phyloP scores from a whole-genome alignment of 345 rosid species.

The Brassica napus region Da-Ae NC_063451.1:37532501-37533000 shows the following conservation, averaged over 20 bases:
- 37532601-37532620: neutral
- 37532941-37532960: constrained; percentile 17
- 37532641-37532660: neutral
- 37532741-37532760: neutral
- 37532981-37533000: neutral
- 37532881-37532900: constrained; percentile 23
- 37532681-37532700: neutral
- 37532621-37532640: no score
- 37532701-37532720: neutral
- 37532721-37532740: neutral
- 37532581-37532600: neutral
- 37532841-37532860: constrained; percentile 80
- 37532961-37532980: neutral
- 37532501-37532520: constrained; percentile 13
- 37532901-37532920: constrained; percentile 10
- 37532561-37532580: neutral
- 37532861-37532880: constrained; percentile 82
- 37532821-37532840: constrained; percentile 73
- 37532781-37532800: constrained; percentile 76
- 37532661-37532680: neutral
- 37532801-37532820: constrained; percentile 79
- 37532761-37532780: constrained; percentile 60
- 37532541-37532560: neutral
- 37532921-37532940: neutral
- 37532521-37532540: constrained; percentile 12